A percentile compares a stretch with the other conserved stretches of the same genome.
Conservation (phyloP, 768 basidiomycete genomes). For the Serpula lacrymans region DNA sequence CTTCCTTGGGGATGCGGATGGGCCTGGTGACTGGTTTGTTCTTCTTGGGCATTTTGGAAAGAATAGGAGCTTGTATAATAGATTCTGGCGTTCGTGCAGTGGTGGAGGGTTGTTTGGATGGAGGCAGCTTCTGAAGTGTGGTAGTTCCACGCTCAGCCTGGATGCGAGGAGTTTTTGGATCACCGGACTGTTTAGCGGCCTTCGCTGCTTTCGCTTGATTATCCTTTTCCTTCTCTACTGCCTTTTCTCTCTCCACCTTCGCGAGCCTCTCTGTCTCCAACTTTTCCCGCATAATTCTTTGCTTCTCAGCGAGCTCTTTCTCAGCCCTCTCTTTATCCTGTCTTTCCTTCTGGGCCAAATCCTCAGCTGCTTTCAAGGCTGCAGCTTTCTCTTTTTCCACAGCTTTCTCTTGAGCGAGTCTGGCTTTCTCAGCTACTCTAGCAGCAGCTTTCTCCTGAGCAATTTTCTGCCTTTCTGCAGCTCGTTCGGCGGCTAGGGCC, state of each 20-base stretch:
- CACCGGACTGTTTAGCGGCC: slow-evolving; percentile 19
- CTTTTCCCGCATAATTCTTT: slow-evolving; percentile 29
- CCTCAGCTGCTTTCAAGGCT: slow-evolving; percentile 35
- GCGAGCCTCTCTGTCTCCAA: too few species aligned
- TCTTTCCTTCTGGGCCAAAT: slow-evolving; percentile 33
- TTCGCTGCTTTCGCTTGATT: slow-evolving; percentile 19
- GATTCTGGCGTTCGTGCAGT: slow-evolving; percentile 29
- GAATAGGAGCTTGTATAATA: slow-evolving; percentile 62
- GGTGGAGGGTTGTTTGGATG: slow-evolving; percentile 17
- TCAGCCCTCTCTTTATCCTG: slow-evolving; percentile 35
- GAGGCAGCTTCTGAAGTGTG: slow-evolving; percentile 7
- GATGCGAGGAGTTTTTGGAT: slow-evolving; percentile 5
- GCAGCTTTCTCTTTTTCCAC: slow-evolving; percentile 49
- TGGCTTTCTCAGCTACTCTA: slow-evolving; percentile 53
- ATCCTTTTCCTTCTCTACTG: slow-evolving; percentile 27
- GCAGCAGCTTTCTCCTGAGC: slow-evolving; percentile 58
- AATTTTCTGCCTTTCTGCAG: slow-evolving; percentile 53
- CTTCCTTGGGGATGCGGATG: slow-evolving; percentile 60
- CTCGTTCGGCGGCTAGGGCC: slow-evolving; percentile 57
- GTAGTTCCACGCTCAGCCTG: too few species aligned
- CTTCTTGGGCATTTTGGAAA: slow-evolving; percentile 85
- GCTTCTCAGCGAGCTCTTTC: slow-evolving; percentile 38
- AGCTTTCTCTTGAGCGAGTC: slow-evolving; percentile 50
- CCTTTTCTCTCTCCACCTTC: slow-evolving; percentile 34
- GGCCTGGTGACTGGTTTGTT: slow-evolving; percentile 62